Evolutionary conservation across 202 grass and related monocot species (phyloP).

Genomic region (Panicum virgatum): DNA sequence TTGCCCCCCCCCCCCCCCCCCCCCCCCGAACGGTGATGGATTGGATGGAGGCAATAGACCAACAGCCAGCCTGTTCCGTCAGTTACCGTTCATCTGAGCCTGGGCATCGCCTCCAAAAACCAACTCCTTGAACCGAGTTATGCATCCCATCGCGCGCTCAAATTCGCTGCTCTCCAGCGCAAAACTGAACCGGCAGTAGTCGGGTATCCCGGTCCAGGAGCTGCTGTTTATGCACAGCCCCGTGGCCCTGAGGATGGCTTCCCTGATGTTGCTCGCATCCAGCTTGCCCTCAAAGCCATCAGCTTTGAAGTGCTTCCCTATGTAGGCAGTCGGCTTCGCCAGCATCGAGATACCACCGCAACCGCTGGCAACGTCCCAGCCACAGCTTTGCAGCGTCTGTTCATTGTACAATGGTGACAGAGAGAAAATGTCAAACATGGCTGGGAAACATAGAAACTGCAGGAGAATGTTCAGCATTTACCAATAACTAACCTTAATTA

Average conservation of each 20-base stretch:
- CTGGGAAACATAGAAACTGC: not conserved
- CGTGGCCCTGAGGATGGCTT: conserved; percentile 68
- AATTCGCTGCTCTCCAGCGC: conserved; percentile 71
- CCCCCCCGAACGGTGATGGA: not conserved
- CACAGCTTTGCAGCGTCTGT: conserved; percentile 73
- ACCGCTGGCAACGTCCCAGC: conserved; percentile 63
- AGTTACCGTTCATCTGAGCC: conserved; percentile 21
- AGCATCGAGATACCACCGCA: conserved; percentile 75
- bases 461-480: not conserved
- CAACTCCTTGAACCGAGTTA: conserved; percentile 64
- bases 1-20: not conserved
- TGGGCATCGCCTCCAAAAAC: conserved; percentile 43
- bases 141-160: conserved; percentile 56
- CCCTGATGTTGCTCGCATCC: conserved; percentile 64
- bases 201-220: conserved; percentile 69
- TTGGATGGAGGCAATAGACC: not conserved
- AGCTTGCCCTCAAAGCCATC: conserved; percentile 58
- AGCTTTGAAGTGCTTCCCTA: conserved; percentile 66
- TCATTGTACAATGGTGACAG: not conserved
- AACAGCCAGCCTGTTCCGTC: not conserved
- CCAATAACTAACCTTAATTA: conserved; percentile 57
- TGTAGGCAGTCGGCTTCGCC: conserved; percentile 70
- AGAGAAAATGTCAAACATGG: not conserved
- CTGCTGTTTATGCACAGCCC: conserved; percentile 91
- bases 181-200: conserved; percentile 85